Conservation (phyloP, 768 basidiomycete genomes). For the Trametes villosa region DNA sequence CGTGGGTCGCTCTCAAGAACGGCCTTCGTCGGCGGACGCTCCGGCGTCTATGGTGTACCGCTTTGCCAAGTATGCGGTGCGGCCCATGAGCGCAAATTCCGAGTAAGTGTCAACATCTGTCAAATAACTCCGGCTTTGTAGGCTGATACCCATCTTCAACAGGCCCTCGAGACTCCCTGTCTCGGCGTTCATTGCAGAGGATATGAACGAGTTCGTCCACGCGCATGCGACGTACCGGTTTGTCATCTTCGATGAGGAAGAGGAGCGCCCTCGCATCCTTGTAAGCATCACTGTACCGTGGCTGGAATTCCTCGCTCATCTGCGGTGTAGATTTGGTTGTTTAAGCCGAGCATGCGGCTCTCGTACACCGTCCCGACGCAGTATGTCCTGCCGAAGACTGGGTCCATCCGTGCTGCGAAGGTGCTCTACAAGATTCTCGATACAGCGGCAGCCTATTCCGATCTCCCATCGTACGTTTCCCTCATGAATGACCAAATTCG, state of each 20-base stretch:
- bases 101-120: not conserved
- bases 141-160: too few species aligned
- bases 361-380: conserved; percentile 66
- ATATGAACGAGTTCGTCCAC: conserved; percentile 89
- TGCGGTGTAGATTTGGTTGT: conserved; percentile 79
- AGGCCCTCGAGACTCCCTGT: conserved; percentile 58
- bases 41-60: conserved; percentile 56
- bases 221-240: conserved; percentile 96
- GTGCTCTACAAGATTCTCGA: conserved; percentile 83
- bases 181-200: conserved; percentile 88
- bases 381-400: conserved; percentile 62
- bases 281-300: conserved; percentile 48
- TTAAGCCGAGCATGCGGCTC: conserved; percentile 86
- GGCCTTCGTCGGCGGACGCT: conserved; percentile 36
- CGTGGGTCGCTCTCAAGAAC: conserved; percentile 70
- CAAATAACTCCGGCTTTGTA: not conserved
- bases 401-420: conserved; percentile 73
- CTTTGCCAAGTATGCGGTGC: conserved; percentile 76
- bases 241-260: conserved; percentile 84
- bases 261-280: conserved; percentile 75
- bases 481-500: not conserved
- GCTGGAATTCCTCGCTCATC: not conserved
- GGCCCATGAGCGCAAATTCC: not conserved
- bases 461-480: conserved; percentile 54
- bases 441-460: conserved; percentile 55